Evolutionary conservation across 495 filamentous ascomycete species (phyloP).

Genomic region (Neurospora sp.): DNA sequence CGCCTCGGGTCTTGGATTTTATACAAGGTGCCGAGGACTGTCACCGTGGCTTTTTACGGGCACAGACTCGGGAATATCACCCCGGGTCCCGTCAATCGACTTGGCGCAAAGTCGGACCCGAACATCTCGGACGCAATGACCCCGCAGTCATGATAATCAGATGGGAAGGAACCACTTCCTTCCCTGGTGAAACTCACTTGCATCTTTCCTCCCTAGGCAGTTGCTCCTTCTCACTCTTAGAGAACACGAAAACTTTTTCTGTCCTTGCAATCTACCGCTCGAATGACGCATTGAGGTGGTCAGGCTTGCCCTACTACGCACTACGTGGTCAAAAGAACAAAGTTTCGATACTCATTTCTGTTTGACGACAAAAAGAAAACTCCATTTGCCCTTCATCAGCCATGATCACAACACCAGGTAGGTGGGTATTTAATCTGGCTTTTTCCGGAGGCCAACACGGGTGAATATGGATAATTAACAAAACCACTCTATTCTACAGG

Average conservation of each 20-base stretch:
- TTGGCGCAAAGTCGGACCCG: neutral
- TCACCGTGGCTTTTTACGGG: neutral
- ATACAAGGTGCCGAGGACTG: neutral
- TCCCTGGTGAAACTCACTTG: too few relatives aligned
- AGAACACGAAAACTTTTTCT: too few relatives aligned
- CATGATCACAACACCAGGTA: neutral
- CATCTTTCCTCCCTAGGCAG: too few relatives aligned
- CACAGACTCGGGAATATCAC: too few relatives aligned
- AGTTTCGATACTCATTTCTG: too few relatives aligned
- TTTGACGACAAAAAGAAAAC: neutral
- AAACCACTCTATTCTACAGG: constrained; percentile 2
- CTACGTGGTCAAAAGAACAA: neutral
- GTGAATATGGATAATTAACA: constrained; percentile 12
- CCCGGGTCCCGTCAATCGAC: too few relatives aligned
- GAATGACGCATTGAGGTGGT: neutral
- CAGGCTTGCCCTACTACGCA: neutral
- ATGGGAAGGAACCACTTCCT: neutral
- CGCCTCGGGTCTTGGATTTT: neutral
- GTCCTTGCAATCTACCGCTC: too few relatives aligned
- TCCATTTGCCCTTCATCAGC: neutral
- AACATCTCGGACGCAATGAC: neutral
- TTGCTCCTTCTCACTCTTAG: neutral
- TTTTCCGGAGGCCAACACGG: constrained; percentile 1
- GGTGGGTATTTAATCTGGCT: constrained; percentile 6
- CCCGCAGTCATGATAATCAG: neutral